Evolutionary conservation across 495 filamentous ascomycete species (phyloP), one percentile per base, ranked within the genome.

Genomic region (Daldinia bambusicola): DNA sequence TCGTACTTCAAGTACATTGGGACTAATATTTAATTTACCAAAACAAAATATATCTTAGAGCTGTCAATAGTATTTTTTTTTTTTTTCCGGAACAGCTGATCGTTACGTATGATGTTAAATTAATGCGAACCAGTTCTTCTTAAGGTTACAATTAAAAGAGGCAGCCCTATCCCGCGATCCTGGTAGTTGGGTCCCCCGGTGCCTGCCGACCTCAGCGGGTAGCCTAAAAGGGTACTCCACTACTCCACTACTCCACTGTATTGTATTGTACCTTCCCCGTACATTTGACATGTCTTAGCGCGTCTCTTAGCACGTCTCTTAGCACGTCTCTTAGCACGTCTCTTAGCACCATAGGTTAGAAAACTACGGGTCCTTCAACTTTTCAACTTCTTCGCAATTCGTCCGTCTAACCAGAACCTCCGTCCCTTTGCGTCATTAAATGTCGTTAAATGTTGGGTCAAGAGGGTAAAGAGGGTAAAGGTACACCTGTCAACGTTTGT

Each of bases 181-280:
- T 52, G 68, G 68, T 71, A 71, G 8, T 43, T 36, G 62, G 68
- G 56, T 60, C 40, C 10, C 48, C 9, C 48, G 56, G 64, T 61
- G 22, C 9, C 26, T 48, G 57, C 56, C 56, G 56, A 61, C 36
- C 34, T 6, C 5, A 26, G 22, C 55, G 16, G 34, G 7, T 58
- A 18, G 37, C 16, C 30, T 40, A 22, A 58, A 41, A 22, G 18
- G 41, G 34, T 26, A 58, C 55, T 40, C 37, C 55, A 58, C 55
- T 13, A 30, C 16, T n/a, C n/a, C n/a, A n/a, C n/a, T n/a, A n/a
- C n/a, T 26, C 26, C 26, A 26, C 26, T 26, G 26, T 26, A 26
- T 26, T 26, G n/a, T 34, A 56, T 26, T 26, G n/a, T 34, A 56
- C 30, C 8, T 56, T 18, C 14, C 30, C 30, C n/a, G 4, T 56